Evolutionary conservation across 306 rosid species (phyloP).

Genomic region (Canavalia ensiformis): DNA sequence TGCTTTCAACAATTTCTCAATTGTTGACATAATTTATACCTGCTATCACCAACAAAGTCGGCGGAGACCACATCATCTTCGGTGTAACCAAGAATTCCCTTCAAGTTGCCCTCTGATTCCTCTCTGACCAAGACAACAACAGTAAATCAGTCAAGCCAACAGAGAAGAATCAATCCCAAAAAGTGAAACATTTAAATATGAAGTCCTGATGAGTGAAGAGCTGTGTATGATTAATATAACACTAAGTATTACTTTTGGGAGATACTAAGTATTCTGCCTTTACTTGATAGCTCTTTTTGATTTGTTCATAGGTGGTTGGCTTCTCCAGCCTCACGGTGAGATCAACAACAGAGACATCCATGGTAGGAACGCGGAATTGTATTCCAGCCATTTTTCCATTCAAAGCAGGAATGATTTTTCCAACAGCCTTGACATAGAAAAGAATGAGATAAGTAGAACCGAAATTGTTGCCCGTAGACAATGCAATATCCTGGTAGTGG

Average conservation of each 20-base stretch:
- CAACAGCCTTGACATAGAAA: constrained; percentile 63
- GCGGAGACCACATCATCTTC: constrained; percentile 79
- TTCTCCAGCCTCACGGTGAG: constrained; percentile 73
- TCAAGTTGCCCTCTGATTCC: constrained; percentile 73
- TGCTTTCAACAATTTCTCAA: background rate
- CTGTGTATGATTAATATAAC: too few relatives aligned
- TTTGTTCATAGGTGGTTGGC: constrained; percentile 59
- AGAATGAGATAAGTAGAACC: background rate
- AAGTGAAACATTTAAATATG: background rate
- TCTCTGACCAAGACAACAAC: constrained; percentile 50
- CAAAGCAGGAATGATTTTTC: constrained; percentile 70
- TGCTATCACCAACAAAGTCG: constrained; percentile 71
- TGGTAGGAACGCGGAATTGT: constrained; percentile 79
- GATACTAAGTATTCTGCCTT: background rate
- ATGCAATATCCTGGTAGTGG: background rate
- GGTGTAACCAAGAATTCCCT: constrained; percentile 78
- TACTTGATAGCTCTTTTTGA: constrained; percentile 80
- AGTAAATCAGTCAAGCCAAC: background rate
- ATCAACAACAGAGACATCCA: constrained; percentile 80
- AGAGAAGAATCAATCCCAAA: background rate
- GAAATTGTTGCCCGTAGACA: background rate
- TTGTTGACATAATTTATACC: constrained; percentile 43
- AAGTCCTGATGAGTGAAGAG: background rate
- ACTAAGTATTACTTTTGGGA: background rate
- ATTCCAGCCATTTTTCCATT: constrained; percentile 81